Percentiles rank a stretch among this genome's conserved stretches.
Conservation (phyloP, 176 grass and related monocot species). For the Aegilops longissima region DNA sequence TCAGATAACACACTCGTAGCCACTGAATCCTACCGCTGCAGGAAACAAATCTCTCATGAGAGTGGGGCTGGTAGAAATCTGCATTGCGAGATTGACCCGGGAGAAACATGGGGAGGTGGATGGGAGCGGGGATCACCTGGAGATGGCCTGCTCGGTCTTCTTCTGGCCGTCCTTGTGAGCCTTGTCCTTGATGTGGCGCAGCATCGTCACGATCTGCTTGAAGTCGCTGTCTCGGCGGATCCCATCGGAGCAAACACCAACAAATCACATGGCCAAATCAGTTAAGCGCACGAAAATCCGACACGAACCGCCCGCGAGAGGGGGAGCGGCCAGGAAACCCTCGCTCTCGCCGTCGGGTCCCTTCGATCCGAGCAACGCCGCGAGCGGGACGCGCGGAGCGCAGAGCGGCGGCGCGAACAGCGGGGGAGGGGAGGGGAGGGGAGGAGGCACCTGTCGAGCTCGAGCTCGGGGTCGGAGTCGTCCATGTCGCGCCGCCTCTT, state of each 20-base stretch:
- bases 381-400: not conserved
- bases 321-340: constrained; percentile 1
- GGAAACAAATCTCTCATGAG: not conserved
- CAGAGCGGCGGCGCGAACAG: not conserved
- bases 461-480: constrained; percentile 41
- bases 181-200: constrained; percentile 72
- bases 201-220: constrained; percentile 62
- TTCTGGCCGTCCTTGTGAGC: constrained; percentile 76
- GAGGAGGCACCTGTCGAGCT: constrained; percentile 29
- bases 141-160: constrained; percentile 76
- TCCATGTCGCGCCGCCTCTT: constrained; percentile 38
- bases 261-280: not conserved
- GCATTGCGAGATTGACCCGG: not conserved
- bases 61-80: not conserved
- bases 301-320: not conserved
- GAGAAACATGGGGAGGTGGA: not conserved
- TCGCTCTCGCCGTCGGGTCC: not conserved
- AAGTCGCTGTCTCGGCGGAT: constrained; percentile 47
- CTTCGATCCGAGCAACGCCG: not conserved
- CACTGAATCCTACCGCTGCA: not conserved
- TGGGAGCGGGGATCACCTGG: constrained; percentile 46
- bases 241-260: not conserved
- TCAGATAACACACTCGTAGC: not conserved
- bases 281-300: not conserved
- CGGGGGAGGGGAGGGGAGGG: no score